Evolutionary conservation across 2,329 filamentous ascomycete species (phyloP), one percentile per base, ranked within the genome.

Genomic region (Hortaea sp.): DNA sequence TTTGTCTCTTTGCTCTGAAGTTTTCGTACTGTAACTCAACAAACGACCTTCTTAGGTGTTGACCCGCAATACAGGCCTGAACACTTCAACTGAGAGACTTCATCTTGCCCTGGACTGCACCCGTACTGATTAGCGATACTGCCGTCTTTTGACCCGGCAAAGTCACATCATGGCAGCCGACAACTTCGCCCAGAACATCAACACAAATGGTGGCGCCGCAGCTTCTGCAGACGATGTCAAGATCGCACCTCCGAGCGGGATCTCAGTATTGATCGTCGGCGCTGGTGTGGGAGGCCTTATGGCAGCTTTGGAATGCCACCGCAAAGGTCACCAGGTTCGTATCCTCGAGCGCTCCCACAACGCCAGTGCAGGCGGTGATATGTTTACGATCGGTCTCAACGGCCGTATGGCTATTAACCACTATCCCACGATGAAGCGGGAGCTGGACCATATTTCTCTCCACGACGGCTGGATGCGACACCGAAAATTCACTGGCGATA

Each of bases 271-370:
- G 7, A 49, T 58, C 27, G 48, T 57, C 6, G 56, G 56, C 9
- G 53, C 56, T 35, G 56, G 56, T 12, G 46, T 57, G 7, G 53
- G 51, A 35, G 56, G 56, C 3, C 42, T 57, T 12, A 53, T 49
- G 7, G 52, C 56, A 7, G 53, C 56, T 5, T 37, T 57, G 6
- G 56, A 58, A 42, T 57, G 54, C 42, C 48, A 49, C 29, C 53
- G 56, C 20, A 57, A 57, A 49, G 56, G 56, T 32, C 55, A 57
- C 49, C 52, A 49, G 12, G 55, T 58, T 12, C 52, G 52, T 11
- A 45, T 58, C 7, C 43, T 57, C 5, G 56, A 57, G 29, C 37
- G 44, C 41, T 41, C 44, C 9, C 13, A 29, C 11, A 10, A 28
- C 9, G 44, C 44, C 7, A 41, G 37, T 41, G 39, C 44, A 13